Percentiles rank a stretch among this genome's conserved stretches.
phyloP scores from a whole-genome alignment of 2,329 filamentous ascomycete genomes.

The Hypoxylon sp. region DNA sequence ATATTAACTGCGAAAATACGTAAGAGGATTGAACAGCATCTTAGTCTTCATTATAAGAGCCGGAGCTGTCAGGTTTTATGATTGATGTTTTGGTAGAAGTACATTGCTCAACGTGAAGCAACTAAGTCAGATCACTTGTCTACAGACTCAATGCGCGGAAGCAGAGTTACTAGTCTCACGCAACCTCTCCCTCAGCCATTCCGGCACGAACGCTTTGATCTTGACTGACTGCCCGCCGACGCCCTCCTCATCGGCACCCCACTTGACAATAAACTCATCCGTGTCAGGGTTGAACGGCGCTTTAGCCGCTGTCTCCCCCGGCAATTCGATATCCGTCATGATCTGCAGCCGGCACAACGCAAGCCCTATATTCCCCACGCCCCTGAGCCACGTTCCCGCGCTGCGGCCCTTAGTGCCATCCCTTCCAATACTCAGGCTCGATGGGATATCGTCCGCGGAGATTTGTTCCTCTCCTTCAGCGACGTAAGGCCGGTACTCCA shows the following conservation, averaged over 20 bases:
- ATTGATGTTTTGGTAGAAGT: not conserved
- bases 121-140: not conserved
- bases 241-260: conserved; percentile 60
- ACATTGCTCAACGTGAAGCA: not conserved
- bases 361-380: conserved; percentile 88
- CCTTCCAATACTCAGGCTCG: conserved; percentile 66
- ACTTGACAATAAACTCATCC: conserved; percentile 73
- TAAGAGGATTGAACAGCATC: too few species aligned
- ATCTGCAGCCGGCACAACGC: conserved; percentile 89
- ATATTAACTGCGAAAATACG: not conserved
- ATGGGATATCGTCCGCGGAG: conserved; percentile 59
- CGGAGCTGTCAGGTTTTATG: not conserved
- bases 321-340: conserved; percentile 86
- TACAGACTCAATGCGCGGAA: conserved; percentile 1
- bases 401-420: conserved; percentile 74
- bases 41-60: not conserved
- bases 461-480: not conserved
- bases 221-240: conserved; percentile 59
- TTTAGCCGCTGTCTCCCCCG: conserved; percentile 76
- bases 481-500: conserved; percentile 62
- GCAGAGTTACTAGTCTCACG: conserved; percentile 1
- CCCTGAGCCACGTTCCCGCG: conserved; percentile 84
- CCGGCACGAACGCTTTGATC: conserved; percentile 86
- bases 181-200: conserved; percentile 73
- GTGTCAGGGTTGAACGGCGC: conserved; percentile 70